A percentile compares a stretch with the other conserved stretches of the same genome.
Evolutionary conservation across 2,329 filamentous ascomycete genomes (phyloP).

Genomic region (Paracoccidioides brasiliensis): DNA sequence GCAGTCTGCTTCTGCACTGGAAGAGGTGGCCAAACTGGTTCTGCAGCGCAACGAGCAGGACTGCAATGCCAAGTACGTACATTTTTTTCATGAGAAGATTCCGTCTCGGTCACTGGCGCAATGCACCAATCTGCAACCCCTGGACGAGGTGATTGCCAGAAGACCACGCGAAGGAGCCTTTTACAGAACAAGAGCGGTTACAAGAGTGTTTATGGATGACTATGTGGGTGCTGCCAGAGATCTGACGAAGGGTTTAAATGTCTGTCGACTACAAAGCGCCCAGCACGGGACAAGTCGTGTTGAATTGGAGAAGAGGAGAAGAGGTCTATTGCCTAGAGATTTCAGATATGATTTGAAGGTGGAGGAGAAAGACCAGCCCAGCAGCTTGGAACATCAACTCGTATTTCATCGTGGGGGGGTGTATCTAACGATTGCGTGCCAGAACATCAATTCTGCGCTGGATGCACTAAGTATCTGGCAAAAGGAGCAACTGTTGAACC

Average conservation of each 20-base stretch:
- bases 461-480: slow-evolving; percentile 25
- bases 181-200: slow-evolving; percentile 59
- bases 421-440: slow-evolving; percentile 58
- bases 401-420: slow-evolving; percentile 62
- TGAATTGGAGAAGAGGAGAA: slow-evolving; percentile 36
- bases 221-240: slow-evolving; percentile 56
- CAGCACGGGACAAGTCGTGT: slow-evolving; percentile 39
- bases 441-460: slow-evolving; percentile 48
- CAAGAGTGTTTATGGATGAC: slow-evolving; percentile 63
- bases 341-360: slow-evolving; percentile 40
- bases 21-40: slow-evolving; percentile 62
- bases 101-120: slow-evolving; percentile 60
- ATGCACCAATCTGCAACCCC: slow-evolving; percentile 51
- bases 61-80: slow-evolving; percentile 69
- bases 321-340: slow-evolving; percentile 24
- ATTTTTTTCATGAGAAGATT: slow-evolving; percentile 87
- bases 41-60: slow-evolving; percentile 56
- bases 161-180: slow-evolving; percentile 52
- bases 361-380: slow-evolving; percentile 55
- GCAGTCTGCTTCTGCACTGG: slow-evolving; percentile 64
- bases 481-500: slow-evolving; percentile 3
- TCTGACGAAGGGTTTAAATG: slow-evolving; percentile 51
- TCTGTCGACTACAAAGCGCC: slow-evolving; percentile 41
- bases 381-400: slow-evolving; percentile 60
- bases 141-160: slow-evolving; percentile 55